Conservation (phyloP, 192 early-diverging fungal genomes). For the Dissophora globulifera region DNA sequence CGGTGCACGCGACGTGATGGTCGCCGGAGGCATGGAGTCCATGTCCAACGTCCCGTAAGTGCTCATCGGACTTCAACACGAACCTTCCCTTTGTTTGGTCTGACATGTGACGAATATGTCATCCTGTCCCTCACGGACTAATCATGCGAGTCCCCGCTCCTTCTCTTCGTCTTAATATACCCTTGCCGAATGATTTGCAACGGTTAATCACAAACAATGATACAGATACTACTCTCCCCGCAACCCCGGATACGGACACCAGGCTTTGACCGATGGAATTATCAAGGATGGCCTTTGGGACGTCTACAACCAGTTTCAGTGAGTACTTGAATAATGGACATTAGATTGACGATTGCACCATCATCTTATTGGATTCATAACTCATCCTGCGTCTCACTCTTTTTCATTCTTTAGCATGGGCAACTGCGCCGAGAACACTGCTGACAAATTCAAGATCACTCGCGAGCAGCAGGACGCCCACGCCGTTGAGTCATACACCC, state of each 20-base stretch:
- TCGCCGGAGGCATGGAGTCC: conserved; percentile 96
- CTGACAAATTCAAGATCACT: conserved; percentile 84
- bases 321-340: conserved; percentile 19
- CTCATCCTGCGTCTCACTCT: not conserved
- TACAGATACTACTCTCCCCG: conserved; percentile 70
- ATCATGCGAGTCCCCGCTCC: too few relatives aligned
- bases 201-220: not conserved
- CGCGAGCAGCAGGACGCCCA: conserved; percentile 93
- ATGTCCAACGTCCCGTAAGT: conserved; percentile 94
- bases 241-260: conserved; percentile 82
- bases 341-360: not conserved
- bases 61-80: not conserved
- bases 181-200: conserved; percentile 6
- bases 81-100: conserved; percentile 5
- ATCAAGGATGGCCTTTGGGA: conserved; percentile 98
- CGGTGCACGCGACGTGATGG: conserved; percentile 83
- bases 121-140: not conserved
- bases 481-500: conserved; percentile 85
- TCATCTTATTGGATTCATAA: not conserved
- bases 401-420: conserved; percentile 56
- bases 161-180: too few relatives aligned
- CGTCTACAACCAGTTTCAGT: conserved; percentile 92
- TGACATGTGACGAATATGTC: conserved; percentile 39
- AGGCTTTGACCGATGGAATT: conserved; percentile 83
- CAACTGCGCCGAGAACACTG: conserved; percentile 87